Evolutionary conservation across 2,329 filamentous ascomycete genomes (phyloP).

Genomic region (Tolypocladium endophyticum): DNA sequence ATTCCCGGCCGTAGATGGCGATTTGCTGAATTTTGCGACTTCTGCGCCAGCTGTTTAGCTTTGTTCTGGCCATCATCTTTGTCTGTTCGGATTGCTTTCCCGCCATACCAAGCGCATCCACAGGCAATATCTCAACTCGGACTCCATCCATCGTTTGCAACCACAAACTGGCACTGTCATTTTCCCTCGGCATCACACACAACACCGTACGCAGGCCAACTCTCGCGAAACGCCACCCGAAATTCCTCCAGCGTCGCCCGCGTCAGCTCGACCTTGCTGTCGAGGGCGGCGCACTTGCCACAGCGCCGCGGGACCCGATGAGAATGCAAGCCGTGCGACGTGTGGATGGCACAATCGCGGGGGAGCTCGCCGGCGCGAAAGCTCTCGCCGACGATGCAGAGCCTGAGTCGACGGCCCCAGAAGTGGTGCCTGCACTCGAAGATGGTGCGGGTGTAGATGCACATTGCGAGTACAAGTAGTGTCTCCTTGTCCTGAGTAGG

Average conservation of each 20-base stretch:
- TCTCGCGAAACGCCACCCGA: slow-evolving; percentile 2
- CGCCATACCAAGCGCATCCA: neutral
- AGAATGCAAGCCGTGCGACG: slow-evolving; percentile 13
- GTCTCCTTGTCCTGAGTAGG: neutral
- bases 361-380: slow-evolving; percentile 3
- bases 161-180: neutral
- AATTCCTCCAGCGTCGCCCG: slow-evolving; percentile 8
- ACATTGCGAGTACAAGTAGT: slow-evolving; percentile 10
- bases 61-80: neutral
- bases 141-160: neutral
- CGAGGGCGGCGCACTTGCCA: slow-evolving; percentile 10
- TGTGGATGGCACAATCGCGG: slow-evolving; percentile 9
- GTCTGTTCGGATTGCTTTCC: neutral
- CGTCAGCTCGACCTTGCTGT: slow-evolving; percentile 7
- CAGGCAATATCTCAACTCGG: neutral
- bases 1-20: neutral
- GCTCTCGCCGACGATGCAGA: slow-evolving; percentile 9
- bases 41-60: neutral
- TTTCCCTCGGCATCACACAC: neutral
- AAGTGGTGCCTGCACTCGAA: slow-evolving; percentile 15
- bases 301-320: slow-evolving; percentile 11
- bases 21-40: no score
- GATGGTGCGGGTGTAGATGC: slow-evolving; percentile 13
- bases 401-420: slow-evolving; percentile 14
- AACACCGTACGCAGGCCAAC: neutral